A percentile compares a stretch with the other conserved stretches of the same genome.
Evolutionary conservation across 148 eudicot species (phyloP).

Genomic region (Persicaria tinctoria): DNA sequence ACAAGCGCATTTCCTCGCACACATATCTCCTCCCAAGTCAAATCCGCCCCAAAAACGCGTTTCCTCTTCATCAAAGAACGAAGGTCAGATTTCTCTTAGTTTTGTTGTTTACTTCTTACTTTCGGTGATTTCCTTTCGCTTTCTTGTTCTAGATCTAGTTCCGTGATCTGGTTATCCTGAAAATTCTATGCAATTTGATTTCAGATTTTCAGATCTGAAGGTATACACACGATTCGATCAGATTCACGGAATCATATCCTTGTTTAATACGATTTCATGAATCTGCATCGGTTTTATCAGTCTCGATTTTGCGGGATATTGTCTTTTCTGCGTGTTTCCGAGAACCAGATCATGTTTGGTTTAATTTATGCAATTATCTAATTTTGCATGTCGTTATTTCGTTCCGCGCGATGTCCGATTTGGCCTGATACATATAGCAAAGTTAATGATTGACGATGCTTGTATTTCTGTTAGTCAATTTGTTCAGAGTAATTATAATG

Average conservation of each 20-base stretch:
- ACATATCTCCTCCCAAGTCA: background rate
- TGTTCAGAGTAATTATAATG: too few species aligned
- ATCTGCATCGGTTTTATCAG: background rate
- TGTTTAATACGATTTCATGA: background rate
- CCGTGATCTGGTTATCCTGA: background rate
- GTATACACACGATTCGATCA: background rate
- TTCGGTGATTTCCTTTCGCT: background rate
- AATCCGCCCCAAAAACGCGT: background rate
- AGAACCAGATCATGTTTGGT: background rate
- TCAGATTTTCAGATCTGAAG: background rate
- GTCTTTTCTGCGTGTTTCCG: background rate
- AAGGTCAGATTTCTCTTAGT: background rate
- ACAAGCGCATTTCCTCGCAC: background rate
- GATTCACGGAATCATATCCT: background rate
- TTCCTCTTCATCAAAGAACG: background rate
- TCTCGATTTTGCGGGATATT: background rate
- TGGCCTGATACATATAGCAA: background rate
- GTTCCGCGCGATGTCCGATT: background rate
- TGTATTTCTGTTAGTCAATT: background rate
- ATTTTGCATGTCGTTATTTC: background rate
- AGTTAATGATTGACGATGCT: background rate
- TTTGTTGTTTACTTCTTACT: background rate
- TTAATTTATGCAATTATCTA: background rate
- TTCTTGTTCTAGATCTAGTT: background rate
- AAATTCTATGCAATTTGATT: background rate